Percentiles rank a stretch among this genome's conserved stretches.
Evolutionary conservation across 805 yeast species (phyloP).

Genomic region (Monosporozyma siamensis): DNA sequence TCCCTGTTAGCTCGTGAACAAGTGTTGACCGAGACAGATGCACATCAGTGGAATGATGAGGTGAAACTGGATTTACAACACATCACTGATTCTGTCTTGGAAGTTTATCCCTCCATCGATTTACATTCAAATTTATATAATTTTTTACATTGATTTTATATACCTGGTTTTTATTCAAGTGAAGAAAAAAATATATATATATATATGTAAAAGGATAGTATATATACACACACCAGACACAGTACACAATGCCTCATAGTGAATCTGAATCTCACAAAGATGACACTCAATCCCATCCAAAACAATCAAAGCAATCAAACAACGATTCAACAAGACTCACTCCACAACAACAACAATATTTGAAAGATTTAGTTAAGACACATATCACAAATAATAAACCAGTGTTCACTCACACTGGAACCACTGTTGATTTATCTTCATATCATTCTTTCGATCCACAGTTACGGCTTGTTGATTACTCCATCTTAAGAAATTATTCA

Average conservation of each 20-base stretch:
- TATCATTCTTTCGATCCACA: not conserved
- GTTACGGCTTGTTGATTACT: not conserved
- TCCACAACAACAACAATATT: constrained; percentile 55
- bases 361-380: constrained; percentile 51
- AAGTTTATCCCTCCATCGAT: no score
- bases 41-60: no score
- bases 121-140: no score
- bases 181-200: no score
- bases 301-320: constrained; percentile 4
- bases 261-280: constrained; percentile 20
- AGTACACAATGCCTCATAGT: constrained; percentile 11
- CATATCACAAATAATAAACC: constrained; percentile 74
- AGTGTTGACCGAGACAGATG: not conserved
- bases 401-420: constrained; percentile 14
- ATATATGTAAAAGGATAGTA: no score
- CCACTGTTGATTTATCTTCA: not conserved
- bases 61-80: no score
- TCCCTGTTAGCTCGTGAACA: not conserved
- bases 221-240: no score
- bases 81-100: no score
- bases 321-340: constrained; percentile 35
- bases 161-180: no score
- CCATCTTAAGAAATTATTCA: constrained; percentile 62
- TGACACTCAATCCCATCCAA: no score
- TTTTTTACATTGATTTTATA: no score